Base-by-base conservation (phyloP, 208 protist species). In the Crithidia fasciculata region DNA sequence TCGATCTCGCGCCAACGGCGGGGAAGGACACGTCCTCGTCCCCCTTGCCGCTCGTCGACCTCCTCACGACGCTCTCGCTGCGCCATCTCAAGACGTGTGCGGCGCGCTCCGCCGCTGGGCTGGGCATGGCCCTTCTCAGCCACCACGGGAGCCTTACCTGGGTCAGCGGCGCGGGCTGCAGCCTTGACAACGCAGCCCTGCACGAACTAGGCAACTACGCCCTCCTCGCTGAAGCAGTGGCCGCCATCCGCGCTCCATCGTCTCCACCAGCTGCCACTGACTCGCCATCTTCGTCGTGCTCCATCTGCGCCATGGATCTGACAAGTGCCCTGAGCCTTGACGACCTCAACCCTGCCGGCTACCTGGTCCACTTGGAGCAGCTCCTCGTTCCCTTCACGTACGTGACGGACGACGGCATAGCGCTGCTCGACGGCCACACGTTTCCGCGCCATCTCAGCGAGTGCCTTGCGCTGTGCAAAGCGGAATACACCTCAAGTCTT, bases 361-460 rank as follows among this genome's bases (percentile, higher is more conserved):
- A 80, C 62, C 57, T 86, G 40, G 59, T 76, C 4, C 64, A 74
- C 9, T 66, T 88, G 49, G 73, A 86, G 73, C 86, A 91, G 64
- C 74, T 91, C 44, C 72, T 91, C 16, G 76, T 72, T 10, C 67
- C 80, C 10, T 91, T 88, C 69, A 83, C 76, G 12, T 65, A 77
- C 58, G 67, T 91, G 45, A 56, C 68, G 18, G 78, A 83, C 52
- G 73, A 28, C 13, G 80, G 83, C 43, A 50, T 91, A 5, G 45
- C 19, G 28, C 43, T 47, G 36, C 73, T 91, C 3, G 80, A 91
- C 66, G 86, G 82, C 6, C 70, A 73, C 54, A 62, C 72, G 67
- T 81, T 63, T 56, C 41, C 56, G 10, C 63, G 56, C n/a, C 66
- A 76, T 59, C 39, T 85, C n/a, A 8, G 55, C 37, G 57, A 47